A percentile compares a stretch with the other conserved stretches of the same genome.
Conservation (phyloP, 768 basidiomycete species). For the Amyloporia xantha region DNA sequence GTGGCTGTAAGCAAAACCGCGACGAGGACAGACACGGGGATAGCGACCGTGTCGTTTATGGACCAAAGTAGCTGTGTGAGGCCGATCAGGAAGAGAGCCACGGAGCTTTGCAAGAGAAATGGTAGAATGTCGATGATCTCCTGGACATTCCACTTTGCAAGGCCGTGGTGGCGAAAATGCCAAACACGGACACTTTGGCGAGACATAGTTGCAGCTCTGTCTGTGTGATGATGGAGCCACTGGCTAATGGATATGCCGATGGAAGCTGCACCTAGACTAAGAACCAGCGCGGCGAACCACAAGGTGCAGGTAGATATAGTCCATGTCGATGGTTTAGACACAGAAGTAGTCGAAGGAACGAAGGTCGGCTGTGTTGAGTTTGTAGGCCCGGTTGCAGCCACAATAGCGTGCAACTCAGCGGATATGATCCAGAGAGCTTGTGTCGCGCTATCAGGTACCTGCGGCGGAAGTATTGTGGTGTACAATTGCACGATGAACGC, state of each 20-base stretch:
- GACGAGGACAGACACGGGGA: neutral
- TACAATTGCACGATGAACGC: slow-evolving; percentile 6
- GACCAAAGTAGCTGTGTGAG: slow-evolving; percentile 1
- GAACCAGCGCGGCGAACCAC: neutral
- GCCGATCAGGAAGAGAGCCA: slow-evolving; percentile 1
- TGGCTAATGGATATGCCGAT: neutral
- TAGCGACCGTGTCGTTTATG: neutral
- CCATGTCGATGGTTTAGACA: no score
- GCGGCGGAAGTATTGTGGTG: neutral
- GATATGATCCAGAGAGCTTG: no score
- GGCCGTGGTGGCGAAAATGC: neutral
- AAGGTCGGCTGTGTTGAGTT: no score
- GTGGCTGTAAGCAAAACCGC: no score
- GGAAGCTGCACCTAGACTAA: neutral
- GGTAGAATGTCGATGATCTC: neutral
- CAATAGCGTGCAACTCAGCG: no score
- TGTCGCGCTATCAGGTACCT: no score
- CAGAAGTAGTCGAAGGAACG: no score
- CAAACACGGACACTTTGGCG: neutral
- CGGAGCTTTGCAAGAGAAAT: neutral
- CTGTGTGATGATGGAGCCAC: neutral
- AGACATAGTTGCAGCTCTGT: neutral
- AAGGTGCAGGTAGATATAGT: neutral
- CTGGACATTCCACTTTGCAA: neutral
- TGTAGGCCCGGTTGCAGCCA: no score